Evolutionary conservation across 2,329 filamentous ascomycete genomes (phyloP), one percentile per base, ranked within the genome.

Genomic region (Aureobasidium sp.): DNA sequence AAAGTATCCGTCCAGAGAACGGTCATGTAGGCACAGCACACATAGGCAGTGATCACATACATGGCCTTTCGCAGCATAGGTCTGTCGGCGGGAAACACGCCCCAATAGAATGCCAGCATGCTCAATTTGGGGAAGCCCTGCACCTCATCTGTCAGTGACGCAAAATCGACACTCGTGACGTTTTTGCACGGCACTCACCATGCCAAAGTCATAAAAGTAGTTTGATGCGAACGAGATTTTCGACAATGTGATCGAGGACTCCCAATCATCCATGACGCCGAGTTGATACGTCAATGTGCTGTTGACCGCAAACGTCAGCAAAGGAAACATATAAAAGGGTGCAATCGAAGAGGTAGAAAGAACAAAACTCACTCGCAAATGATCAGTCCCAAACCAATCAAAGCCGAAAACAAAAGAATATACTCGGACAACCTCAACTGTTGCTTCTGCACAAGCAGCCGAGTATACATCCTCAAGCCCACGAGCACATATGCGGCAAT

Each of bases 41-140:
- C 72, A 55, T 74, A 74, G 0, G 69, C 71, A 14, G 70, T 72
- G 39, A 73, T 69, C 1, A 66, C 69, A 20, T 68, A 73, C 2
- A 74, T 51, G 5, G 67, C 65, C 62, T 68, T 71, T 59, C 69
- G 69, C 64, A 73, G 72, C 14, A 22, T 52, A 0, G 66, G 57
- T 39, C 68, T 68, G n/a, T 68, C 68, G 3, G 55, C n/a, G 9
- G 55, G 55, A n/a, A 59, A 74, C 61, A 74, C 73, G 6, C 67
- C 68, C 72, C 72, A 74, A 63, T 74, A 74, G 57, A 74, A 74
- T 1, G 72, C 72, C 25, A 74, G 25, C 72, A 74, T 74, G 63
- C 71, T 73, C 63, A 74, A 65, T 57, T 74, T 74, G 3, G 72
- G 72, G 34, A 74, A 73, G 0, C 71, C 72, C 53, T 44, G 7